Base-by-base conservation (phyloP, 116 monocot genomes). In the Thalassia testudinum region DNA sequence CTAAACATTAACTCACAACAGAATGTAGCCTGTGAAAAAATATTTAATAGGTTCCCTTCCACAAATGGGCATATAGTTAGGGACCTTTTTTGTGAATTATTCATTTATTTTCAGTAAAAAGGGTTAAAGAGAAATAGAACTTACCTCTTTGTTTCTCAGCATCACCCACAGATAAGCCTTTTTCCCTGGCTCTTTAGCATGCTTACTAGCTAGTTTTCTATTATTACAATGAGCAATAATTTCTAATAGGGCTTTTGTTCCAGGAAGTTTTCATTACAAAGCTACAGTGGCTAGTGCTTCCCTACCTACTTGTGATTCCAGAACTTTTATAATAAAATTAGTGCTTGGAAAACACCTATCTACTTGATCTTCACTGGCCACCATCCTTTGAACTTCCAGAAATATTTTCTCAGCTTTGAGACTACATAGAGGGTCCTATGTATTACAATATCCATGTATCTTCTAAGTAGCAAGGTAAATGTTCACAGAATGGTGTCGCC, bases 361-460 rank as follows among this genome's bases (percentile, higher is more conserved):
- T 43, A 49, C 47, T 44, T 27, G 15, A 43, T 47, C 45, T 50
- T 27, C 21, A 26, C 12, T 29, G 37, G 16, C 47, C 54, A 43
- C 5, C 26, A 57, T 63, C 56, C n/a, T 28, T 19, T 28, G 57
- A 27, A 47, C 47, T 56, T 74, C 74, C 49, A 74, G n/a, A 71
- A 65, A 84, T 38, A 48, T 49, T 34, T 75, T 44, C 57, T 95
- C 95, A 49, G 89, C 95, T 53, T 88, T 76, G 56, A 95, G 51
- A 60, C 68, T 20, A 89, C 85, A 47, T 49, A 59, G n/a, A 95
- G 66, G 16, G 65, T 95, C 26, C 95, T 62, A 40, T 95, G 95
- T 20, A 88, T 89, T 69, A 95, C 53, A 65, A 95, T 82, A 68
- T 95, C 95, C 60, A 89, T 76, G 59, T 95, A 95, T 56, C 95